These are phyloP conservation scores for Penicillium daleae DNA, from an alignment of 495 filamentous ascomycete species.

Conservation along the genomic window DNA sequence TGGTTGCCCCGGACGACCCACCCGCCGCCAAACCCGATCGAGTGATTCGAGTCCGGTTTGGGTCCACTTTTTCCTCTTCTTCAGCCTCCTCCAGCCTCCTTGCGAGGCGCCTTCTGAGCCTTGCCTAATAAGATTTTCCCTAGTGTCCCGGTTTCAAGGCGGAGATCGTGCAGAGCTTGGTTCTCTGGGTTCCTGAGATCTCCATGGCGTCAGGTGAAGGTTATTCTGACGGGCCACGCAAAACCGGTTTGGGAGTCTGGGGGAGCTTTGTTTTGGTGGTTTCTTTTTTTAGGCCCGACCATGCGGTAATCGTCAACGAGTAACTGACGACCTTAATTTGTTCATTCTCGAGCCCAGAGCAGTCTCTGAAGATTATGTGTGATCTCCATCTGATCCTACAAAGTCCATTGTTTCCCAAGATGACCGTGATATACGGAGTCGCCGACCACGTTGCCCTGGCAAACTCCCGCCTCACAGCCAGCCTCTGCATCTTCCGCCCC, in stretches of 20 bases:
- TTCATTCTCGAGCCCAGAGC: background rate
- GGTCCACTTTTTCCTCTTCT: no score
- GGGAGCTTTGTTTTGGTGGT: background rate
- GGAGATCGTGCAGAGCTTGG: background rate
- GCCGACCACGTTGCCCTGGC: constrained; percentile 10
- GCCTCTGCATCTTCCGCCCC: background rate
- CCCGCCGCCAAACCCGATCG: background rate
- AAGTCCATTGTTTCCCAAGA: background rate
- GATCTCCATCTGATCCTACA: background rate
- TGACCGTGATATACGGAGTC: background rate
- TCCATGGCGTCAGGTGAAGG: constrained; percentile 20
- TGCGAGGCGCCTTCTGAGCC: background rate
- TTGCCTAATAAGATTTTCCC: background rate
- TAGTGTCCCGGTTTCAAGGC: constrained; percentile 4
- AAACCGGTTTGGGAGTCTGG: constrained; percentile 21
- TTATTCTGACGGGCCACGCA: constrained; percentile 14
- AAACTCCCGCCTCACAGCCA: constrained; percentile 9
- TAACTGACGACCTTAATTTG: no score
- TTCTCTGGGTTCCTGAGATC: background rate
- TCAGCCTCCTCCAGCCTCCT: constrained; percentile 4
- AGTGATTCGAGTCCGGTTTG: background rate
- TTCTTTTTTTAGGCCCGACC: background rate
- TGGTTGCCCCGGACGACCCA: constrained; percentile 37
- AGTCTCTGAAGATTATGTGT: background rate
- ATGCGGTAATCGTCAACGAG: constrained; percentile 6